A percentile compares a stretch with the other conserved stretches of the same genome.
Conservation (phyloP, 345 rosid species). For the Lagerstroemia speciosa region DNA sequence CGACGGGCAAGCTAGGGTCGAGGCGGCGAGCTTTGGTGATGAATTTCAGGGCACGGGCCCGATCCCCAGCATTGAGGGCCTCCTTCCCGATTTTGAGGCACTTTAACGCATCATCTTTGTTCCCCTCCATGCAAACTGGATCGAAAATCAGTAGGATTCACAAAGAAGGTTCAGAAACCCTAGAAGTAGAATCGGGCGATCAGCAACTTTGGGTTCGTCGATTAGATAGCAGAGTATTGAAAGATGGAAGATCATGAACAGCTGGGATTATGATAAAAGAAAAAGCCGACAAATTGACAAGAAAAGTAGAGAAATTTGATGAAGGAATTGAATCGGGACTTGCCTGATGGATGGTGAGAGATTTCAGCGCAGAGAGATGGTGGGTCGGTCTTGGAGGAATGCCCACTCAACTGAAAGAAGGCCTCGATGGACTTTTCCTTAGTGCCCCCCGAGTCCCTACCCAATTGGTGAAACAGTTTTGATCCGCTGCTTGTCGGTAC, state of each 20-base stretch:
- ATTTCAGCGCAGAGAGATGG: too few relatives aligned
- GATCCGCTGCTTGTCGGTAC: too few relatives aligned
- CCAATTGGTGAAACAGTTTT: too few relatives aligned
- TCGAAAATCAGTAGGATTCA: background rate
- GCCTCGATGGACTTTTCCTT: too few relatives aligned
- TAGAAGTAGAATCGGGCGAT: background rate
- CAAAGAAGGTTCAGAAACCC: background rate
- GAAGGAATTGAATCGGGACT: background rate
- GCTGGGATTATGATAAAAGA: background rate
- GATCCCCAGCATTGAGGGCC: conserved; percentile 68
- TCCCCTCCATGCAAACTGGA: conserved; percentile 61
- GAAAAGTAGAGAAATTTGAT: background rate
- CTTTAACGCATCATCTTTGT: conserved; percentile 89
- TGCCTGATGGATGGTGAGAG: background rate
- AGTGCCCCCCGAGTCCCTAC: too few relatives aligned
- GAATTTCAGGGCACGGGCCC: conserved; percentile 69
- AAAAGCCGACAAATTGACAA: background rate
- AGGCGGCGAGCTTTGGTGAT: conserved; percentile 84
- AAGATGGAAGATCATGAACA: background rate
- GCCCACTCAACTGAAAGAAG: too few relatives aligned
- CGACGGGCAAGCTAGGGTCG: conserved; percentile 60
- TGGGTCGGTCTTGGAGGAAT: background rate
- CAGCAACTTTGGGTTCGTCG: too few relatives aligned
- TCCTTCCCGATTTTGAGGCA: conserved; percentile 72
- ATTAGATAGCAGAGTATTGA: background rate